Percentiles rank a stretch among this genome's conserved stretches.
Evolutionary conservation across 2,329 filamentous ascomycete species (phyloP).

Genomic region (Colletotrichum sp.): DNA sequence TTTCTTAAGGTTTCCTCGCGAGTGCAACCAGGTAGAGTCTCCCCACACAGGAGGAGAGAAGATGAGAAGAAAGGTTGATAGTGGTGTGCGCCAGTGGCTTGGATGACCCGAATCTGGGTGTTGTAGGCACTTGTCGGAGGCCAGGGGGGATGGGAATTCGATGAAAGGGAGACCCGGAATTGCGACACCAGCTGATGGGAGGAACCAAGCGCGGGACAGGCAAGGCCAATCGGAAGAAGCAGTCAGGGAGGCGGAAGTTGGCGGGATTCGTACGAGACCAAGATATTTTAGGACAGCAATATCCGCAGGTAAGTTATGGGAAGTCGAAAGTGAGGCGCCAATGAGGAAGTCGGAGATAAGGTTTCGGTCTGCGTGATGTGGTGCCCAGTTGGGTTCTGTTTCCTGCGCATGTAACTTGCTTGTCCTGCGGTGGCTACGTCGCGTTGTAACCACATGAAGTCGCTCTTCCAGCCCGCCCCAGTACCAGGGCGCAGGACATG

Average conservation of each 20-base stretch:
- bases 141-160: not conserved
- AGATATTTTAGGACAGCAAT: not conserved
- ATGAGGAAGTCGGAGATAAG: not conserved
- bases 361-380: not conserved
- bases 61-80: not conserved
- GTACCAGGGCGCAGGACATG: not conserved
- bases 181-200: not conserved
- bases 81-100: not conserved
- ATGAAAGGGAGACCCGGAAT: not conserved
- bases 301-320: not conserved
- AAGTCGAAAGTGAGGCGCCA: not conserved
- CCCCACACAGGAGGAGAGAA: slow-evolving; percentile 1
- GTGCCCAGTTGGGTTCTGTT: not conserved
- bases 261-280: not conserved
- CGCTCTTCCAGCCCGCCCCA: not conserved
- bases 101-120: not conserved
- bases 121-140: slow-evolving; percentile 1
- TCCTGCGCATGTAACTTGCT: not conserved
- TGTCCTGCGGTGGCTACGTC: not conserved
- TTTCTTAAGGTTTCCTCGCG: not conserved
- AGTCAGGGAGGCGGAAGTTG: not conserved
- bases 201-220: not conserved
- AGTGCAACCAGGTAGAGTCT: not conserved
- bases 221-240: not conserved
- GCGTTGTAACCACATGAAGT: not conserved